phyloP scores from a whole-genome alignment of 345 rosid species.

The Limnanthes douglasii region DNA sequence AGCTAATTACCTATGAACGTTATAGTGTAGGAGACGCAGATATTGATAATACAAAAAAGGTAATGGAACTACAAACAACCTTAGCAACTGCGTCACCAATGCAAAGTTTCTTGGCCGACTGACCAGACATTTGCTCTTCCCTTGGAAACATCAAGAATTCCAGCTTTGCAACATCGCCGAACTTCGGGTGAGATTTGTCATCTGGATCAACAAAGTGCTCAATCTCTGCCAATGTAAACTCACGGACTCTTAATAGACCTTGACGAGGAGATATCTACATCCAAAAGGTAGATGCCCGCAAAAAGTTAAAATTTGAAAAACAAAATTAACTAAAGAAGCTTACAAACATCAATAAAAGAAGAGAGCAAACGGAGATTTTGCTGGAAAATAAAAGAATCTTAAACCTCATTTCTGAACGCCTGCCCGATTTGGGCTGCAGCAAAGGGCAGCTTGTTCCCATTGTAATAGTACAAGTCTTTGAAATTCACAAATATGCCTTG shows the following conservation, averaged over 20 bases:
- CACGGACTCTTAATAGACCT: conserved; percentile 92
- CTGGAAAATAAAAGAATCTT: conserved; percentile 3
- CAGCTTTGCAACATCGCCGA: conserved; percentile 40
- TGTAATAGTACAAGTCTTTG: conserved; percentile 77
- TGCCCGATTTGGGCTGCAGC: conserved; percentile 98
- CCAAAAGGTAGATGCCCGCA: not conserved
- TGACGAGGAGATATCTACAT: conserved; percentile 92
- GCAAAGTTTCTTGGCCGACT: conserved; percentile 41
- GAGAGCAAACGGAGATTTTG: no score
- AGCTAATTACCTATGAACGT: not conserved
- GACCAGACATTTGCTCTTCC: conserved; percentile 77
- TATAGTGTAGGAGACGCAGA: not conserved
- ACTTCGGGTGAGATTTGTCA: conserved; percentile 85
- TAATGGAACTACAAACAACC: conserved; percentile 20
- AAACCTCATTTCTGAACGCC: conserved; percentile 95
- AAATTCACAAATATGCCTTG: conserved; percentile 97
- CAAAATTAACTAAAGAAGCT: not conserved
- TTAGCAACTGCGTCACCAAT: conserved; percentile 74
- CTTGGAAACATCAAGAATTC: conserved; percentile 90
- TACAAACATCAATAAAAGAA: not conserved
- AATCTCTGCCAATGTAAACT: conserved; percentile 89
- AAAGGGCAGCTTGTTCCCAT: conserved; percentile 87
- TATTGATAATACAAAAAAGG: not conserved
- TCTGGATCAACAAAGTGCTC: conserved; percentile 98
- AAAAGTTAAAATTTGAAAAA: not conserved